Conservation (phyloP, 2,329 filamentous ascomycete species). For the Seiridium cupressi region DNA sequence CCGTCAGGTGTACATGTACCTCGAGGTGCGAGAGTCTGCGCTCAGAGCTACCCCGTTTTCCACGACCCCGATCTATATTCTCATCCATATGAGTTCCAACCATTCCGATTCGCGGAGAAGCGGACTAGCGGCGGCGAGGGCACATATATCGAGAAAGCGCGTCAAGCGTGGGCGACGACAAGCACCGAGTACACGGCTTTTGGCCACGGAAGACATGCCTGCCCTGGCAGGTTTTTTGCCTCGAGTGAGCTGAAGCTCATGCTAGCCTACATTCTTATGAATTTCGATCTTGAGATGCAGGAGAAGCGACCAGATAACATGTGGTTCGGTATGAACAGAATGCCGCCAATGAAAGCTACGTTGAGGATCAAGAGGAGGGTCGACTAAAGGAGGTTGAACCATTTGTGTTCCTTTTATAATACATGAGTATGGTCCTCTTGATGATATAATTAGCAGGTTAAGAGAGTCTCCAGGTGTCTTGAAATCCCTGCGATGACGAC, state of each 20-base stretch:
- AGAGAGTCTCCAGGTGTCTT: too few species aligned
- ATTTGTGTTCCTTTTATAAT: neutral
- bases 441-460: too few species aligned
- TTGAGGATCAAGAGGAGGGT: slow-evolving; percentile 22
- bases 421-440: too few species aligned
- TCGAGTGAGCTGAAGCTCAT: slow-evolving; percentile 32
- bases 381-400: neutral
- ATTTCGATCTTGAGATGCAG: slow-evolving; percentile 24
- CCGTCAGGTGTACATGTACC: slow-evolving; percentile 32
- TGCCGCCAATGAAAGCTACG: slow-evolving; percentile 26
- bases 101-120: slow-evolving; percentile 21
- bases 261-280: slow-evolving; percentile 21
- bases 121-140: neutral
- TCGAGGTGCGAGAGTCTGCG: slow-evolving; percentile 22
- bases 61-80: slow-evolving; percentile 44
- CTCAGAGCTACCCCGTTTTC: slow-evolving; percentile 27
- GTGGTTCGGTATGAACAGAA: slow-evolving; percentile 25
- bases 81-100: slow-evolving; percentile 33
- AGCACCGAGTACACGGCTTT: slow-evolving; percentile 30
- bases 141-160: slow-evolving; percentile 16
- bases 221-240: slow-evolving; percentile 38
- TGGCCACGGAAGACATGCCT: slow-evolving; percentile 36
- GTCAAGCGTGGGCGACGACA: slow-evolving; percentile 26
- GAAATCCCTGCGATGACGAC: too few species aligned
- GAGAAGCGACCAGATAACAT: slow-evolving; percentile 25